Evolutionary conservation across 2,329 filamentous ascomycete species (phyloP).

Genomic region (Colletotrichum horii): DNA sequence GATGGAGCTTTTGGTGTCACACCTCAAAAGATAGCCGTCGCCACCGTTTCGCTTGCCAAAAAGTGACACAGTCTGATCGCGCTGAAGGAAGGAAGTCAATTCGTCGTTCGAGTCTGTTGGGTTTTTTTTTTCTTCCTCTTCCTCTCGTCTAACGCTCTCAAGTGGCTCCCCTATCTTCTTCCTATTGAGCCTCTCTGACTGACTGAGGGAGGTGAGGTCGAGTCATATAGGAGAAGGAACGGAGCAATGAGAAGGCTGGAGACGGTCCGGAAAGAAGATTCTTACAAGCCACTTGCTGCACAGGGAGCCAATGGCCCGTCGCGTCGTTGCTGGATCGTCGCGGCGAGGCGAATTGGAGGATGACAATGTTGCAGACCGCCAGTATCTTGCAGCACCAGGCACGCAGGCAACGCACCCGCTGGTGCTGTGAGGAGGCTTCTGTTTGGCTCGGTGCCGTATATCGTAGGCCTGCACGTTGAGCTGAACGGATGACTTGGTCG

Average conservation of each 20-base stretch:
- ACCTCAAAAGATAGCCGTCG: not conserved
- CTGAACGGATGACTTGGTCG: not conserved
- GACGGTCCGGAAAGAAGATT: not conserved
- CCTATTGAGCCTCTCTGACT: not conserved
- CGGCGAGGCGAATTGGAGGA: constrained; percentile 4
- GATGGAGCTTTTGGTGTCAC: constrained; percentile 10
- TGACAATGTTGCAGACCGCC: constrained; percentile 19
- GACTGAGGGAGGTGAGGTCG: not conserved
- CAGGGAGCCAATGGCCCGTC: constrained; percentile 10
- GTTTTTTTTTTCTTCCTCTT: not conserved
- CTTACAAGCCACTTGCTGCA: constrained; percentile 17
- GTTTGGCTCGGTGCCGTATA: not conserved
- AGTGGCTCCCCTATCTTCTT: not conserved
- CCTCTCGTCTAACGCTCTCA: not conserved
- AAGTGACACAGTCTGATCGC: not conserved
- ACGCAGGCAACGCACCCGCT: not conserved
- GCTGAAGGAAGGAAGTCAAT: not conserved
- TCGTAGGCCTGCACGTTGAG: not conserved
- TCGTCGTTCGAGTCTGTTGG: not conserved
- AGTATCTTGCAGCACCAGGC: constrained; percentile 10
- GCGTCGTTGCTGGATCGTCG: constrained; percentile 12
- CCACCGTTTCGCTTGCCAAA: not conserved
- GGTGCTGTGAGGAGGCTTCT: not conserved
- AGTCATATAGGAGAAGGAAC: not conserved
- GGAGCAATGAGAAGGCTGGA: constrained; percentile 10